These are phyloP conservation scores for Mycena sp. DNA, from an alignment of 1,284 basidiomycete species.

Conservation along the genomic window DNA sequence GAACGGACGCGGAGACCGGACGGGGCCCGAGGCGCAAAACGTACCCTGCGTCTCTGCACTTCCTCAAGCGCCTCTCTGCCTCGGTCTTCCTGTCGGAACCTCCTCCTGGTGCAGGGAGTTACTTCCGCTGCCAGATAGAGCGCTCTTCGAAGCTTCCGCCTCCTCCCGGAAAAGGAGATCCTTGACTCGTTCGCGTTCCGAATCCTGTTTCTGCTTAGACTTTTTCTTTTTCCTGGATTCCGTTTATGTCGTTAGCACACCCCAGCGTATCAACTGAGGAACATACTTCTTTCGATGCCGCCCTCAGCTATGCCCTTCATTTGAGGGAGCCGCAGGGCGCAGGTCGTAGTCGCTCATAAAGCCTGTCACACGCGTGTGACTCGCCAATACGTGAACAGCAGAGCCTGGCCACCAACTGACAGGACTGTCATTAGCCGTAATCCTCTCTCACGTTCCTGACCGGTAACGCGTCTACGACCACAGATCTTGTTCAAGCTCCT, in stretches of 20 bases:
- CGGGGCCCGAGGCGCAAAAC: constrained; percentile 42
- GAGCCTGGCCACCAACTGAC: too few species aligned
- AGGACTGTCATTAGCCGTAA: too few species aligned
- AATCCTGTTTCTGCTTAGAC: constrained; percentile 66
- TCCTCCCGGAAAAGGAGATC: constrained; percentile 61
- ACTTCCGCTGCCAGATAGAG: constrained; percentile 59
- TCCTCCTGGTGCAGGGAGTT: constrained; percentile 59
- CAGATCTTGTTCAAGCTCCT: too few species aligned
- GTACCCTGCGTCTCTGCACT: constrained; percentile 82
- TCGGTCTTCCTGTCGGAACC: constrained; percentile 78
- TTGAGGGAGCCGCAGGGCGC: constrained; percentile 89
- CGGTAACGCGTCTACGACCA: too few species aligned
- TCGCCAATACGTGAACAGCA: too few species aligned
- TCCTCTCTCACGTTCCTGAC: too few species aligned
- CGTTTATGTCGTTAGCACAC: constrained; percentile 17
- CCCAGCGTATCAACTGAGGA: too few species aligned
- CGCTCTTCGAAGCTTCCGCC: constrained; percentile 53
- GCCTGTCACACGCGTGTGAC: too few species aligned
- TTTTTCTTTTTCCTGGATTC: constrained; percentile 87
- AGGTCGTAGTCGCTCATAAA: constrained; percentile 87
- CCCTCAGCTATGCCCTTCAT: constrained; percentile 85
- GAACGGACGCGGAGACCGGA: not conserved
- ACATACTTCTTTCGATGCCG: constrained; percentile 84
- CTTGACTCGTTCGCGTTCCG: constrained; percentile 54
- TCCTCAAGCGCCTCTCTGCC: constrained; percentile 90